A percentile compares a stretch with the other conserved stretches of the same genome.
Evolutionary conservation across 768 basidiomycete genomes (phyloP).

Genomic region (Suillus decipiens): DNA sequence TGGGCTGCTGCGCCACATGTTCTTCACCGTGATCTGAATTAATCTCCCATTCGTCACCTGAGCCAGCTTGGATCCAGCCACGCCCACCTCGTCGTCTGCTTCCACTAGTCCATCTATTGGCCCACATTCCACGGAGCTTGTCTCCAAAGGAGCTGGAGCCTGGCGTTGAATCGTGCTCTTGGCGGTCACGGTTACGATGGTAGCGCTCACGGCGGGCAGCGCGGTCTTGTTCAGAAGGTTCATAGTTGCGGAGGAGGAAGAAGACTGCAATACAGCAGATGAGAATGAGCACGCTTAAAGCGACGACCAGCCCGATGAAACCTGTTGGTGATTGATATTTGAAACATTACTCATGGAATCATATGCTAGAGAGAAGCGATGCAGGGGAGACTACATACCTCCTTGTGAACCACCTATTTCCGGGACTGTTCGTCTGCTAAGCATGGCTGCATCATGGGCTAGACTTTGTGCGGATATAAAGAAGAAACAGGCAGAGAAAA

Average conservation of each 20-base stretch:
- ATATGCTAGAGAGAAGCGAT: not conserved
- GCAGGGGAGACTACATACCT: conserved; percentile 36
- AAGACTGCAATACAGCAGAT: conserved; percentile 53
- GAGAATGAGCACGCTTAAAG: conserved; percentile 55
- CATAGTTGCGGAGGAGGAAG: conserved; percentile 55
- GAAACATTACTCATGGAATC: conserved; percentile 1
- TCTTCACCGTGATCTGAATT: conserved; percentile 25
- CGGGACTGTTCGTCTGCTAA: conserved; percentile 38
- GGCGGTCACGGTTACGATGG: conserved; percentile 30
- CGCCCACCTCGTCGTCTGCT: conserved; percentile 29
- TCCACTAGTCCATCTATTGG: conserved; percentile 19
- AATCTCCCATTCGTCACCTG: conserved; percentile 49
- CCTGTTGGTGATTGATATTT: conserved; percentile 33
- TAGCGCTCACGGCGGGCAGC: conserved; percentile 34
- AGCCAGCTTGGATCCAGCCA: conserved; percentile 56
- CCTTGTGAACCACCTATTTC: conserved; percentile 52
- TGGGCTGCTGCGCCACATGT: not conserved
- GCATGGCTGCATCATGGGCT: not conserved
- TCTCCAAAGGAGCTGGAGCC: conserved; percentile 25
- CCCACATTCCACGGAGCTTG: conserved; percentile 28
- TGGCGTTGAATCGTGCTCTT: conserved; percentile 23
- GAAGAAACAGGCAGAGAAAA: not conserved
- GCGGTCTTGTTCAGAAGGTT: conserved; percentile 43
- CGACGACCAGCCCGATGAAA: conserved; percentile 63
- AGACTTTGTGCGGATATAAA: not conserved